These are phyloP conservation scores for Cryptococcus amylolentus DNA, from an alignment of 1,284 basidiomycete genomes.

Conservation along the genomic window DNA sequence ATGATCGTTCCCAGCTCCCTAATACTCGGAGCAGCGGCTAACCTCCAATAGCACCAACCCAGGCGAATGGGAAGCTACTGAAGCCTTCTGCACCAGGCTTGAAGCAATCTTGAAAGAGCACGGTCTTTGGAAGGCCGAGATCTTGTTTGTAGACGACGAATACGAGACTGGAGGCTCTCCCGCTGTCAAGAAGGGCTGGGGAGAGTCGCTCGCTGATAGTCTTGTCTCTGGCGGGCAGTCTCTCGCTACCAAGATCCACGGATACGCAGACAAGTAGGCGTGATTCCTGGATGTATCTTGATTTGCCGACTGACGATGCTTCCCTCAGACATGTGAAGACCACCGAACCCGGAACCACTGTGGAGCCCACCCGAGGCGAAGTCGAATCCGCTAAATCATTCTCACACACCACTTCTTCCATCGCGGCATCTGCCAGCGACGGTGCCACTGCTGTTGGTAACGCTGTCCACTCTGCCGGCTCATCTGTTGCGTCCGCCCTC, in stretches of 20 bases:
- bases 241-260: constrained; percentile 24
- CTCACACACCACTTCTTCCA: constrained; percentile 13
- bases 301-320: neutral
- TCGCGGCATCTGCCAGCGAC: constrained; percentile 25
- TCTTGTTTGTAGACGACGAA: constrained; percentile 47
- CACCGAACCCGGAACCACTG: constrained; percentile 26
- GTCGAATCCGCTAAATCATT: constrained; percentile 9
- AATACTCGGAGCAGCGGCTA: neutral
- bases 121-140: constrained; percentile 39
- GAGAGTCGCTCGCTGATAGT: constrained; percentile 38
- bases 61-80: constrained; percentile 43
- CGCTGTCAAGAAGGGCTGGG: constrained; percentile 30
- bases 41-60: constrained; percentile 24
- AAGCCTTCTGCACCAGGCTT: constrained; percentile 30
- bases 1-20: constrained; percentile 5
- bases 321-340: constrained; percentile 20
- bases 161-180: constrained; percentile 33
- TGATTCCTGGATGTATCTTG: neutral
- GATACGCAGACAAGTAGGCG: constrained; percentile 34
- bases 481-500: constrained; percentile 21
- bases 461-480: constrained; percentile 32
- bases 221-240: constrained; percentile 29
- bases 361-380: constrained; percentile 15
- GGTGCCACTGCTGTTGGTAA: constrained; percentile 22
- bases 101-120: constrained; percentile 36